These are phyloP conservation scores for Hibiscus tridactylites DNA, from an alignment of 345 rosid genomes.

Conservation along the genomic window DNA sequence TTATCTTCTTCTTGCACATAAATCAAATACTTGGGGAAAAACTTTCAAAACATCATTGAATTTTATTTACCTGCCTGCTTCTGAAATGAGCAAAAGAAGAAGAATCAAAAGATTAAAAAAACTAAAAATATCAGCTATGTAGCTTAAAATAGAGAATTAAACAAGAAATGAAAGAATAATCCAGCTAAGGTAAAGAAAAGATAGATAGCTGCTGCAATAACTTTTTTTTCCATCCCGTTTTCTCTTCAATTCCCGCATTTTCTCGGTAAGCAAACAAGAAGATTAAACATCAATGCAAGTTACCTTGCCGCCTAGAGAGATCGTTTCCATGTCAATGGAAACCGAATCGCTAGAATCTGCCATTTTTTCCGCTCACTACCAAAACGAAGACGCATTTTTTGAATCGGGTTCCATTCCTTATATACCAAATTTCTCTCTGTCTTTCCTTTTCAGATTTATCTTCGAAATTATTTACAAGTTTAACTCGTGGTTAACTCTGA, in stretches of 20 bases:
- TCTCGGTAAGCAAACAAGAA: conserved; percentile 26
- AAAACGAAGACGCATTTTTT: conserved; percentile 17
- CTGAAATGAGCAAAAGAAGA: background rate
- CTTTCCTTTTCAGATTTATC: conserved; percentile 13
- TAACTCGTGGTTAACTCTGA: conserved; percentile 31
- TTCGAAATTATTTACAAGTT: background rate
- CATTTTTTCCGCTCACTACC: conserved; percentile 34
- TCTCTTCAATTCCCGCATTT: conserved; percentile 17
- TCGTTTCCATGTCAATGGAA: conserved; percentile 75
- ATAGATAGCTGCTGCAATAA: conserved; percentile 2
- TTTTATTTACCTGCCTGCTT: background rate
- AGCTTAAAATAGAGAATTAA: background rate
- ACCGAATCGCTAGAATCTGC: conserved; percentile 87
- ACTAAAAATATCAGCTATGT: background rate
- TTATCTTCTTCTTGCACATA: background rate
- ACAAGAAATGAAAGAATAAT: background rate
- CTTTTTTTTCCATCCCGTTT: background rate
- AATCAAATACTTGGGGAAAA: background rate
- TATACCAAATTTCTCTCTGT: conserved; percentile 12
- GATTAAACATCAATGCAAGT: conserved; percentile 12
- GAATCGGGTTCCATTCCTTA: conserved; percentile 19
- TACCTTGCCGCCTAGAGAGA: conserved; percentile 72
- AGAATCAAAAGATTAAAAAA: background rate
- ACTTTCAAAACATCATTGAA: background rate
- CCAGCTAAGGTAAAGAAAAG: background rate